Conservation (phyloP, 2,329 filamentous ascomycete genomes). For the Cladosporium sp. region DNA sequence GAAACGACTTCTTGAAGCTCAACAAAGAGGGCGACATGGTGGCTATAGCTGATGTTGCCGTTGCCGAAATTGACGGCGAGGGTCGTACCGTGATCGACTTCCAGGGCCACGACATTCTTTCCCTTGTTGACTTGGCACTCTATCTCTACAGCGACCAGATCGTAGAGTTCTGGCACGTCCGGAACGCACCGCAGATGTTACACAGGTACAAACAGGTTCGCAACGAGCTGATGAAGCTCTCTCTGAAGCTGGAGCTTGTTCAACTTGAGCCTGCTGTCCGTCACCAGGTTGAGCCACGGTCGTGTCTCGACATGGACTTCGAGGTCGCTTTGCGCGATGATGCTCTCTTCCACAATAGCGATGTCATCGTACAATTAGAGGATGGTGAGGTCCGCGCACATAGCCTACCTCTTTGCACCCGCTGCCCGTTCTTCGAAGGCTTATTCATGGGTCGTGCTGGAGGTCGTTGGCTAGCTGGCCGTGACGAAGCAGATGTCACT, state of each 20-base stretch:
- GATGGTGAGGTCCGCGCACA: conserved; percentile 67
- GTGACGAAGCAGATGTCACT: conserved; percentile 49
- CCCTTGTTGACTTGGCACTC: conserved; percentile 72
- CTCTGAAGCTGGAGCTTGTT: conserved; percentile 64
- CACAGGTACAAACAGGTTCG: conserved; percentile 75
- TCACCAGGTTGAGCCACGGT: conserved; percentile 63
- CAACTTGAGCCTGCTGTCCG: conserved; percentile 74
- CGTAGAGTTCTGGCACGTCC: conserved; percentile 82
- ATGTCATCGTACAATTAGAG: conserved; percentile 74
- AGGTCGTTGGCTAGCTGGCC: conserved; percentile 68
- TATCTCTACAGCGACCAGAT: conserved; percentile 77
- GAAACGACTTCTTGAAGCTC: conserved; percentile 57
- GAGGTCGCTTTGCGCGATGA: conserved; percentile 63
- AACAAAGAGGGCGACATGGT: conserved; percentile 49
- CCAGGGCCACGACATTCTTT: conserved; percentile 67
- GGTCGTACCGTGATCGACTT: conserved; percentile 61
- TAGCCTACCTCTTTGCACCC: conserved; percentile 70
- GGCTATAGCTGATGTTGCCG: conserved; percentile 57
- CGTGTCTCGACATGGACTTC: conserved; percentile 66
- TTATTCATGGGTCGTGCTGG: conserved; percentile 84
- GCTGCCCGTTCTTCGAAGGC: conserved; percentile 89
- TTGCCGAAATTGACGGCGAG: conserved; percentile 49
- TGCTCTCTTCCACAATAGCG: conserved; percentile 71
- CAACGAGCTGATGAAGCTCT: conserved; percentile 81
- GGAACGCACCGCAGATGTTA: conserved; percentile 60